Evolutionary conservation across 768 basidiomycete genomes (phyloP).

Genomic region (Trametes sanguinea): DNA sequence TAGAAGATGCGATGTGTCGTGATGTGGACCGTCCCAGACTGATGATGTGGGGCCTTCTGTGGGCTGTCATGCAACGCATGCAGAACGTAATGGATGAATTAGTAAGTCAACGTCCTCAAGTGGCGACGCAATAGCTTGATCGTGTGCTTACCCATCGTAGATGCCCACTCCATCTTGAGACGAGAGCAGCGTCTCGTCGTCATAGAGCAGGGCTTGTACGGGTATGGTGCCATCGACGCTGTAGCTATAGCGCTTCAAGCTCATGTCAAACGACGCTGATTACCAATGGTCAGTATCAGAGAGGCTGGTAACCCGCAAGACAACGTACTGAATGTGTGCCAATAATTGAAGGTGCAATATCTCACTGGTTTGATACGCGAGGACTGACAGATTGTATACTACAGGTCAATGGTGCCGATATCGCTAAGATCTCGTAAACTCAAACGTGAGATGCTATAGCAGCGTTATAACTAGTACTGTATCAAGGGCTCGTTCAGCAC

Average conservation of each 20-base stretch:
- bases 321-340: too few species aligned
- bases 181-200: slow-evolving; percentile 75
- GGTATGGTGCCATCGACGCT: slow-evolving; percentile 78
- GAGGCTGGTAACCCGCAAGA: too few species aligned
- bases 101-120: neutral
- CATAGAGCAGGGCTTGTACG: slow-evolving; percentile 71
- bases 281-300: too few species aligned
- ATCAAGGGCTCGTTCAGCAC: too few species aligned
- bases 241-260: slow-evolving; percentile 49
- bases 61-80: slow-evolving; percentile 44
- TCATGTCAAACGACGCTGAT: slow-evolving; percentile 6
- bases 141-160: slow-evolving; percentile 80
- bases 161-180: slow-evolving; percentile 84
- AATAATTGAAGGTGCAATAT: too few species aligned
- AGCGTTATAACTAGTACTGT: too few species aligned
- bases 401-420: too few species aligned
- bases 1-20: slow-evolving; percentile 89
- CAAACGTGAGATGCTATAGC: too few species aligned
- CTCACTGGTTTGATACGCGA: too few species aligned
- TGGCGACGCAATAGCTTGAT: neutral
- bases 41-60: slow-evolving; percentile 81
- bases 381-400: too few species aligned
- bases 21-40: slow-evolving; percentile 68
- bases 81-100: slow-evolving; percentile 27
- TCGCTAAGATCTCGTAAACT: too few species aligned